Evolutionary conservation across 169 alveolate species (phyloP), one percentile per base, ranked within the genome.

Genomic region (Cryptosporidium xiaoi): DNA sequence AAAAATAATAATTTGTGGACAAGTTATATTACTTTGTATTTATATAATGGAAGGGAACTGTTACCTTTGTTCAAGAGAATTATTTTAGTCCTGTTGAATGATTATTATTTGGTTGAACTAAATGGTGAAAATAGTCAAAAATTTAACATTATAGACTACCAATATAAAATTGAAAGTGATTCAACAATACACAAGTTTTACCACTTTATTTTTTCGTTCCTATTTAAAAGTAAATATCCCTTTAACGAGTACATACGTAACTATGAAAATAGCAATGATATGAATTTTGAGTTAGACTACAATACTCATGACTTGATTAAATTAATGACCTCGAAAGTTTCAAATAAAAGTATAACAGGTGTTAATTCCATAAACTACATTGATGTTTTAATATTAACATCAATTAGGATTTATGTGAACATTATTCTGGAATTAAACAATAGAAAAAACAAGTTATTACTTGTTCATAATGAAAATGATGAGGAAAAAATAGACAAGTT

Each of bases 1-100:
- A 56, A 77, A 62, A 77, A 77, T 24, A 46, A 77, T 27, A 29
- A 29, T 29, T 16, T 77, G 4, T 77, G 87, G 87, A 60, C 77
- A 18, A 60, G 87, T 48, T 77, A 77, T 60, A 77, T 60, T 44
- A 29, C 56, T 24, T 64, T 77, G 12, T 77, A 60, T 62, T 51
- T 77, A 27, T 50, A 29, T 34, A 77, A 66, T 24, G 36, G 34
- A 29, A 56, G 48, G 18, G 65, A 77, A 36, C 87, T 71, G 34
- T 20, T 34, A 7, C 77, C 58, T 16, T 51, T 77, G 5, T 48
- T 77, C 31, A 77, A 46, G 48, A 56, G 64, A 60, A 27, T 71
- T 55, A 60, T 77, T 36, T 20, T 15, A 29, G 0, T 53, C 6
- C 29, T 53, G 29, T 53, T 53, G 12, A 20, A 27, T 62, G 67